phyloP scores from a whole-genome alignment of 768 basidiomycete species.

The Psilocybe subaeruginosa region DNA sequence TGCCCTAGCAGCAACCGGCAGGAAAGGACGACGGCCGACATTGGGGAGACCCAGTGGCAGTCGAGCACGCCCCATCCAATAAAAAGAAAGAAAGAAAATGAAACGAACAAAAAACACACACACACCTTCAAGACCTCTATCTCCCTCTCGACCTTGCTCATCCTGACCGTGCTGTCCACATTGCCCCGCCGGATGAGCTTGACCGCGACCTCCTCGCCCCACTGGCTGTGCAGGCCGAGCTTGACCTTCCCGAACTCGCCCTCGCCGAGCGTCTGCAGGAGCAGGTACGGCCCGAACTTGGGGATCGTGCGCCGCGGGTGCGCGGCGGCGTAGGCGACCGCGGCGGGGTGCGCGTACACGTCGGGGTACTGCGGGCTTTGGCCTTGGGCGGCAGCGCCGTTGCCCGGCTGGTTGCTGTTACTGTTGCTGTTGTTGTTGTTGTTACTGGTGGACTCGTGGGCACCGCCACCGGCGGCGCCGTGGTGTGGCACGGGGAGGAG shows the following conservation, averaged over 20 bases:
- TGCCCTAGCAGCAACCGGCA: too few species aligned
- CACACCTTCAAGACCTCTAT: slow-evolving; percentile 92
- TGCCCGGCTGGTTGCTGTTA: not conserved
- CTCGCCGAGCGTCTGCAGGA: slow-evolving; percentile 95
- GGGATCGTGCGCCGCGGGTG: slow-evolving; percentile 88
- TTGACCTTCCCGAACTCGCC: slow-evolving; percentile 99
- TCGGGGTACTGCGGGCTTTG: slow-evolving; percentile 34
- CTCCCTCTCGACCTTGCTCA: slow-evolving; percentile 96
- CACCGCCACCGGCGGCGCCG: not conserved
- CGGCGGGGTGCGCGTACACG: slow-evolving; percentile 85
- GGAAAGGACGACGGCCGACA: too few species aligned
- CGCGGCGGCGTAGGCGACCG: slow-evolving; percentile 78
- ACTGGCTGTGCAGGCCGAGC: slow-evolving; percentile 90
- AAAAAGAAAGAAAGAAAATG: too few species aligned
- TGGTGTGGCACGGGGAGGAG: slow-evolving; percentile 21
- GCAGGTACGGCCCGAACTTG: slow-evolving; percentile 93
- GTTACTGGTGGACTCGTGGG: slow-evolving; percentile 37
- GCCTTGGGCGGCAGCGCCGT: not conserved
- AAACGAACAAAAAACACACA: not conserved
- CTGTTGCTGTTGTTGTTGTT: not conserved
- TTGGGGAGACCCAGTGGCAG: too few species aligned
- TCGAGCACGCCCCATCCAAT: too few species aligned
- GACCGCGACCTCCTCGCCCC: slow-evolving; percentile 98
- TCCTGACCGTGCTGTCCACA: slow-evolving; percentile 81
- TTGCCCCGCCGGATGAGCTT: slow-evolving; percentile 95